These are phyloP conservation scores for Phytophthora pluvialis DNA, from an alignment of 352 stramenopile genomes.

Conservation along the genomic window DNA sequence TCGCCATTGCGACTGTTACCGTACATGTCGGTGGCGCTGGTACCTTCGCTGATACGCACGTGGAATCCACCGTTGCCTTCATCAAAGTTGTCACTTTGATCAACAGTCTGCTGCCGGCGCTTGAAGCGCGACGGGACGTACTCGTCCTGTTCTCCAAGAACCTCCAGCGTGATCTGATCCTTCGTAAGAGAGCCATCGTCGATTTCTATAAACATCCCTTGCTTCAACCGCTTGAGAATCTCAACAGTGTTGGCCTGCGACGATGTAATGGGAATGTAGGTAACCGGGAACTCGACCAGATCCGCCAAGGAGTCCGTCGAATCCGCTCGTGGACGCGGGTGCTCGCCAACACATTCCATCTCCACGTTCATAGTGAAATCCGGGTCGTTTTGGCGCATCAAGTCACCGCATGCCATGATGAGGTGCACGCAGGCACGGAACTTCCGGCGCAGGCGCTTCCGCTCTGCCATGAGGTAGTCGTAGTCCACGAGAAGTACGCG, in stretches of 20 bases:
- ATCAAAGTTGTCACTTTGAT: constrained; percentile 12
- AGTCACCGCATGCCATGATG: constrained; percentile 49
- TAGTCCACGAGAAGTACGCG: constrained; percentile 79
- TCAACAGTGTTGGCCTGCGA: constrained; percentile 56
- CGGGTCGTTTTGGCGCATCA: constrained; percentile 58
- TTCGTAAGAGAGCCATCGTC: constrained; percentile 82
- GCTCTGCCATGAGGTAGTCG: constrained; percentile 73
- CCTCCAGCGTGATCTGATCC: constrained; percentile 79
- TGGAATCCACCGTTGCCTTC: constrained; percentile 38
- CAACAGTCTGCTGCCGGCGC: constrained; percentile 18
- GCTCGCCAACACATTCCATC: constrained; percentile 24
- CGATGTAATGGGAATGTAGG: constrained; percentile 73
- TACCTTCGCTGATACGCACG: constrained; percentile 54
- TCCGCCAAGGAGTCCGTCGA: constrained; percentile 56
- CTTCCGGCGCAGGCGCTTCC: constrained; percentile 63
- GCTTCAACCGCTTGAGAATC: constrained; percentile 56
- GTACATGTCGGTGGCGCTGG: constrained; percentile 26
- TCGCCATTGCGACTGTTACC: constrained; percentile 18
- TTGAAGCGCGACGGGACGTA: constrained; percentile 58
- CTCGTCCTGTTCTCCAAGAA: constrained; percentile 64
- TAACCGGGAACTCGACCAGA: constrained; percentile 66
- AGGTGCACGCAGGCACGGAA: constrained; percentile 68
- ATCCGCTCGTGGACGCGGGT: constrained; percentile 41
- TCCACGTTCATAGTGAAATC: constrained; percentile 57
- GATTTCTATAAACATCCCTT: constrained; percentile 69